Percentiles rank a stretch among this genome's conserved stretches.
Evolutionary conservation across 2,329 filamentous ascomycete species (phyloP).

Genomic region (Colletotrichum tropicale): DNA sequence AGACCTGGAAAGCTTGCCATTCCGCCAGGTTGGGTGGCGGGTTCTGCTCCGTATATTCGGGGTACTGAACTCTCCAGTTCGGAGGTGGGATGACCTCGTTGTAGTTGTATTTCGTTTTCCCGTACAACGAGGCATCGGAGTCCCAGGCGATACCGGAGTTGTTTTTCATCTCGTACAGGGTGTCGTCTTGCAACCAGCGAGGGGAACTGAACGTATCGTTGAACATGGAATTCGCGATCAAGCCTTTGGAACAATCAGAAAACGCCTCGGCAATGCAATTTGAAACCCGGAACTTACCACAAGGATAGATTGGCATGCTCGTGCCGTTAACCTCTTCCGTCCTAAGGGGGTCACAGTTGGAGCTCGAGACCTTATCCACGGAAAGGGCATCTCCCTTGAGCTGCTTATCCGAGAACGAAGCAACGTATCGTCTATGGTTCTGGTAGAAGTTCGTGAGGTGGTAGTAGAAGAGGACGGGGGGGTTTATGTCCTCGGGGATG

Average conservation of each 20-base stretch:
- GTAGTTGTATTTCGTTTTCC: conserved; percentile 67
- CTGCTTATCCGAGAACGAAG: conserved; percentile 84
- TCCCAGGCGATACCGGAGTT: conserved; percentile 82
- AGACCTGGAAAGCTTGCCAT: conserved; percentile 91
- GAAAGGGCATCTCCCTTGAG: conserved; percentile 72
- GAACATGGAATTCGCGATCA: conserved; percentile 97
- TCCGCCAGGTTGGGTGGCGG: conserved; percentile 74
- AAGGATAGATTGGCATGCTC: conserved; percentile 86
- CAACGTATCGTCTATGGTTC: conserved; percentile 95
- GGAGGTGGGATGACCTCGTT: conserved; percentile 78
- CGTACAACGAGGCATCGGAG: conserved; percentile 82
- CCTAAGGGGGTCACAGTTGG: conserved; percentile 78
- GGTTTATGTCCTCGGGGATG: conserved; percentile 77
- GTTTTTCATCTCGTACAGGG: conserved; percentile 76
- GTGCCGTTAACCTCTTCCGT: conserved; percentile 52
- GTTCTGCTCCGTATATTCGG: conserved; percentile 61
- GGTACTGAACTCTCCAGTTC: conserved; percentile 80
- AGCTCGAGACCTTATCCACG: conserved; percentile 63
- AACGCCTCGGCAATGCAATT: background rate
- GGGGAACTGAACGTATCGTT: conserved; percentile 86
- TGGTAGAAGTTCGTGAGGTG: conserved; percentile 98
- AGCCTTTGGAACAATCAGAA: conserved; percentile 38
- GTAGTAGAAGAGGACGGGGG: conserved; percentile 93
- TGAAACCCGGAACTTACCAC: conserved; percentile 47
- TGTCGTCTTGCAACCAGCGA: conserved; percentile 49